Evolutionary conservation across 306 rosid genomes (phyloP).

Genomic region (Pyrus betulifolia): DNA sequence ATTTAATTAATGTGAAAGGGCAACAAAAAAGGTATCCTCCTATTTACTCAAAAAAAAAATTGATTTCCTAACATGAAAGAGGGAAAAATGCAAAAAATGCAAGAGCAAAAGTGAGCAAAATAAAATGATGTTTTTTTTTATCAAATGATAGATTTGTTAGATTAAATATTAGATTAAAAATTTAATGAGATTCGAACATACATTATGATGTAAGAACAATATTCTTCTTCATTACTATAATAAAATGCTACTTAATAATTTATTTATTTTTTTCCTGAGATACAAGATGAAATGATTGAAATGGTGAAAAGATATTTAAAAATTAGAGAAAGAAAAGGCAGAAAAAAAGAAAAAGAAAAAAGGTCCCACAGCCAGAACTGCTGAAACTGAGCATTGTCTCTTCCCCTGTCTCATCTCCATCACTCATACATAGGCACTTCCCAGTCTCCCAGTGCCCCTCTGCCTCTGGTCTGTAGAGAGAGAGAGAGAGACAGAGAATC

Average conservation of each 20-base stretch:
- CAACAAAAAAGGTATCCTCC: too few species aligned
- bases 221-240: accelerated
- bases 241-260: too few species aligned
- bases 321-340: neutral
- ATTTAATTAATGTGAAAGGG: neutral
- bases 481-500: neutral
- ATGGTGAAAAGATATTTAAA: neutral
- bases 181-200: accelerated
- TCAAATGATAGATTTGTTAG: too few species aligned
- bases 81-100: neutral
- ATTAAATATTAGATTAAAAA: too few species aligned
- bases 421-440: neutral
- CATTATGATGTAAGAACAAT: too few species aligned
- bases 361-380: conserved; percentile 54
- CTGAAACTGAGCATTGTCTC: conserved; percentile 64
- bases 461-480: too few species aligned
- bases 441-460: neutral
- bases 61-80: neutral
- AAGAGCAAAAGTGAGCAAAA: neutral
- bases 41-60: too few species aligned
- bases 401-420: conserved; percentile 45
- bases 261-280: too few species aligned
- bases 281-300: conserved; percentile 39
- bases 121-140: too few species aligned
- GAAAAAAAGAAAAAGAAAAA: neutral